These are phyloP conservation scores for Aphanomyces euteiches DNA, from an alignment of 352 stramenopile species.

Conservation along the genomic window DNA sequence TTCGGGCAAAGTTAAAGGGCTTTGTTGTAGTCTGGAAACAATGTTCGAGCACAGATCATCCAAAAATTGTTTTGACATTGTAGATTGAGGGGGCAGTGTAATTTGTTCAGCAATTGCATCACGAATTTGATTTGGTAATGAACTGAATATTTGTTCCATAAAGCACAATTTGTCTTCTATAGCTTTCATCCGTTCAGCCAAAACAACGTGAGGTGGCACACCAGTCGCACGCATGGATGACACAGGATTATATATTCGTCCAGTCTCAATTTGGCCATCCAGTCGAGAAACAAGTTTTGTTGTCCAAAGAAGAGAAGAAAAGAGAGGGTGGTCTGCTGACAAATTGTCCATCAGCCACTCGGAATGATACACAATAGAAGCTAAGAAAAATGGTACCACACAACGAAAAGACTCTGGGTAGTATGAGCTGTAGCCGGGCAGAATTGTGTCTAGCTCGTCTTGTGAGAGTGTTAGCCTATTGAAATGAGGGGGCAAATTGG, in stretches of 20 bases:
- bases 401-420: not conserved
- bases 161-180: not conserved
- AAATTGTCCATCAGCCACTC: not conserved
- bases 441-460: not conserved
- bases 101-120: too few species aligned
- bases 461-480: too few species aligned
- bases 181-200: not conserved
- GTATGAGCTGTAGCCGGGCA: not conserved
- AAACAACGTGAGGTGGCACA: not conserved
- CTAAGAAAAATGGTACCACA: not conserved
- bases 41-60: too few species aligned
- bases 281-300: not conserved
- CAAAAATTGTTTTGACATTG: too few species aligned
- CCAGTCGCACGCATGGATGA: not conserved
- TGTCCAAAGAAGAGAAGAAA: not conserved
- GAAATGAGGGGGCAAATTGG: too few species aligned
- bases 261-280: not conserved
- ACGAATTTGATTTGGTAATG: too few species aligned
- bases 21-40: too few species aligned
- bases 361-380: not conserved
- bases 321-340: not conserved
- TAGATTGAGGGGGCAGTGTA: too few species aligned
- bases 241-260: not conserved
- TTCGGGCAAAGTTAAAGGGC: too few species aligned
- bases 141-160: too few species aligned